Percentiles rank a stretch among this genome's conserved stretches.
Evolutionary conservation across 495 filamentous ascomycete species (phyloP).

Genomic region (Darksidea phi): DNA sequence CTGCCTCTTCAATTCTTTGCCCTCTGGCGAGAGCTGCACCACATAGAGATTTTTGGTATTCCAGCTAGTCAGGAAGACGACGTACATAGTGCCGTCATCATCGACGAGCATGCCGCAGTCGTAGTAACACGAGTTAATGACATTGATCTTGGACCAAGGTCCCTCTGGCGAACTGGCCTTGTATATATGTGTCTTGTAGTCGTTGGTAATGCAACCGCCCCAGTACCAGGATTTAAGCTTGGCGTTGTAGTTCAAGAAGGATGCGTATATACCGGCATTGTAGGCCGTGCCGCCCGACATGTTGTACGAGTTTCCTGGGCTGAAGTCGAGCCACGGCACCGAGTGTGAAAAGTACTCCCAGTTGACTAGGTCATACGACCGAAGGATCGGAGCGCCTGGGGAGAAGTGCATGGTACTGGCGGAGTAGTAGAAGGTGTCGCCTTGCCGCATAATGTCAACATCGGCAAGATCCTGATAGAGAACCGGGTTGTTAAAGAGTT

Average conservation of each 20-base stretch:
- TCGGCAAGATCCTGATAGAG: slow-evolving; percentile 48
- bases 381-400: slow-evolving; percentile 57
- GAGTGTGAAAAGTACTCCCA: slow-evolving; percentile 56
- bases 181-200: slow-evolving; percentile 47
- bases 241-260: slow-evolving; percentile 50
- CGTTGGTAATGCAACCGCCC: slow-evolving; percentile 52
- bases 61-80: slow-evolving; percentile 48
- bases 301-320: slow-evolving; percentile 45
- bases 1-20: slow-evolving; percentile 45
- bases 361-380: slow-evolving; percentile 54
- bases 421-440: slow-evolving; percentile 52
- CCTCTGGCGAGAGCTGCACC: slow-evolving; percentile 51
- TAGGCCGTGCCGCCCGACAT: slow-evolving; percentile 49
- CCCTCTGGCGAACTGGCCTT: slow-evolving; percentile 44
- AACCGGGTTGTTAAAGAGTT: slow-evolving; percentile 44
- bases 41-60: slow-evolving; percentile 46
- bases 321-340: slow-evolving; percentile 50
- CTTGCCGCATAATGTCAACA: slow-evolving; percentile 47
- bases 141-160: slow-evolving; percentile 42
- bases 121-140: slow-evolving; percentile 53
- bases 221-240: slow-evolving; percentile 52
- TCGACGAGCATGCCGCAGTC: slow-evolving; percentile 57
- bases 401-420: slow-evolving; percentile 57
- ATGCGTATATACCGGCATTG: slow-evolving; percentile 54
- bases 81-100: slow-evolving; percentile 54